A percentile compares a stretch with the other conserved stretches of the same genome.
These are phyloP conservation scores for Claviceps sp. DNA, from an alignment of 2,329 filamentous ascomycete species.

Conservation along the genomic window DNA sequence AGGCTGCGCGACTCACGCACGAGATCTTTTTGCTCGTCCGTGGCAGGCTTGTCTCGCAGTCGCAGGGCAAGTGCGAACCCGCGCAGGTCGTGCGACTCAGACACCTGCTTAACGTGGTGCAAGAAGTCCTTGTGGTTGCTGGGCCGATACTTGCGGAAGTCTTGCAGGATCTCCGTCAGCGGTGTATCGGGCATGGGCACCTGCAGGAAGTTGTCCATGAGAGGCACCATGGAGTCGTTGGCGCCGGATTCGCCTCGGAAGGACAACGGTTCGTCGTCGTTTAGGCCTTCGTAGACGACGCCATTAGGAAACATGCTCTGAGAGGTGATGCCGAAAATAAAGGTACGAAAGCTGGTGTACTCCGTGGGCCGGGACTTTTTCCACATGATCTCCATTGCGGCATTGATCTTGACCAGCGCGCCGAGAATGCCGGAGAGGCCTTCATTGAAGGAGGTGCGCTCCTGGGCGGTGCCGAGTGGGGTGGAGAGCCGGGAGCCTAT, in stretches of 20 bases:
- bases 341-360: constrained; percentile 85
- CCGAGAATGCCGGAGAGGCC: constrained; percentile 48
- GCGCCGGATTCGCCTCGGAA: constrained; percentile 91
- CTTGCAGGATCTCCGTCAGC: constrained; percentile 72
- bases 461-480: constrained; percentile 10
- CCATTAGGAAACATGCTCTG: constrained; percentile 92
- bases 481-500: constrained; percentile 22
- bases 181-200: constrained; percentile 82
- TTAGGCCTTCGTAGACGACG: constrained; percentile 77
- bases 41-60: constrained; percentile 9
- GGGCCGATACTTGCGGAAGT: constrained; percentile 82
- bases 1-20: constrained; percentile 42
- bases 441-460: constrained; percentile 48
- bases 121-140: constrained; percentile 82
- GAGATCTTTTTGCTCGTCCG: constrained; percentile 23
- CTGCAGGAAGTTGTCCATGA: constrained; percentile 77
- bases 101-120: constrained; percentile 47
- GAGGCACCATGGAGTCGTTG: constrained; percentile 87
- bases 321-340: constrained; percentile 90
- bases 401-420: constrained; percentile 53
- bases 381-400: constrained; percentile 87
- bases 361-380: constrained; percentile 67
- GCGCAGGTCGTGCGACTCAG: constrained; percentile 38
- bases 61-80: constrained; percentile 38
- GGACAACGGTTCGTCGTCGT: constrained; percentile 52